A percentile compares a stretch with the other conserved stretches of the same genome.
These are phyloP conservation scores for Neodidymelliopsis sp. DNA, from an alignment of 2,329 filamentous ascomycete genomes.

Conservation along the genomic window DNA sequence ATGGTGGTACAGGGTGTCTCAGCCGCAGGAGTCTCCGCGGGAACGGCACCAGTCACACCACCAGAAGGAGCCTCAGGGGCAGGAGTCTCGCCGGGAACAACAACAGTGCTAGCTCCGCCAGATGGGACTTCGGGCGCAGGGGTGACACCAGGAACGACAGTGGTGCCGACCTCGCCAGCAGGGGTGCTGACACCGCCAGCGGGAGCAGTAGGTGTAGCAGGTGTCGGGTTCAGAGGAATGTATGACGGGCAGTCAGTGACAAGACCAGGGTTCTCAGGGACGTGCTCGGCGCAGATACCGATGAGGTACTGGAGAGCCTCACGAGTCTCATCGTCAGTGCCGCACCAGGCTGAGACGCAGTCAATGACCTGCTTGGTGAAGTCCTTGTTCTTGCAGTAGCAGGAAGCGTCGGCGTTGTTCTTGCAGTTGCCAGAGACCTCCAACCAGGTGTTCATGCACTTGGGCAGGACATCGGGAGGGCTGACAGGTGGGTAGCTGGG, in stretches of 20 bases:
- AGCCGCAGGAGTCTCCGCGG: constrained; percentile 10
- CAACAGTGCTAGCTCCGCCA: constrained; percentile 13
- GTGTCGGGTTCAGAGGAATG: constrained; percentile 53
- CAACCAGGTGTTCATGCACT: constrained; percentile 92
- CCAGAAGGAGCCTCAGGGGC: constrained; percentile 21
- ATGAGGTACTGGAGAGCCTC: constrained; percentile 83
- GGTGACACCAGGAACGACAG: constrained; percentile 7
- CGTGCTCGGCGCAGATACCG: constrained; percentile 83
- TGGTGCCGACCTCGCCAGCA: constrained; percentile 6
- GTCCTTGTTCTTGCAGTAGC: constrained; percentile 83
- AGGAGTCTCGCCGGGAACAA: constrained; percentile 23
- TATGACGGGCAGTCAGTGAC: constrained; percentile 75
- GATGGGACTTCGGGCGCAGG: constrained; percentile 14
- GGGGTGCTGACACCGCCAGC: constrained; percentile 26
- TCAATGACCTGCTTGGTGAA: constrained; percentile 82
- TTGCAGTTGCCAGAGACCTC: constrained; percentile 72
- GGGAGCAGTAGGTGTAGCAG: constrained; percentile 17
- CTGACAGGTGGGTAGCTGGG: constrained; percentile 34
- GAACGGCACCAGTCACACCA: not conserved
- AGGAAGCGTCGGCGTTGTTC: constrained; percentile 81
- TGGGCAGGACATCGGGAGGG: constrained; percentile 76
- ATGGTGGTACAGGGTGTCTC: constrained; percentile 49
- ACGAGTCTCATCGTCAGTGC: constrained; percentile 67
- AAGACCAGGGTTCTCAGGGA: constrained; percentile 82
- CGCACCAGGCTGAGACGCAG: constrained; percentile 80